A percentile compares a stretch with the other conserved stretches of the same genome.
These are phyloP conservation scores for Penicillium herquei DNA, from an alignment of 495 filamentous ascomycete species.

Conservation along the genomic window DNA sequence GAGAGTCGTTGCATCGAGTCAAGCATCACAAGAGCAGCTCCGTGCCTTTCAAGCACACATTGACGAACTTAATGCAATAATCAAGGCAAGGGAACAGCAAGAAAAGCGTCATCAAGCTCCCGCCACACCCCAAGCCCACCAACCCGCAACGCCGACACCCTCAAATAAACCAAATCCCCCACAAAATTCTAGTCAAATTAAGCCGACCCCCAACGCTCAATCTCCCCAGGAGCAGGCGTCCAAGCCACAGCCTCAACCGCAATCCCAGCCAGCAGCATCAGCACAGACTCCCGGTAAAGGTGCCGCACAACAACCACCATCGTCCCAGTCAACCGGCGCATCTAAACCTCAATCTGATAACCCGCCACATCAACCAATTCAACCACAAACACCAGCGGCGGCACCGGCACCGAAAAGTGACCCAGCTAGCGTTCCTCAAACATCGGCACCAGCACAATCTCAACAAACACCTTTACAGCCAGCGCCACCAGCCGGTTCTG, in stretches of 20 bases:
- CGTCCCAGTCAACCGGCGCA: slow-evolving; percentile 25
- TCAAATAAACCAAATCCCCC: slow-evolving; percentile 16
- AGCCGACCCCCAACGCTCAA: neutral
- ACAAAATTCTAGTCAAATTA: neutral
- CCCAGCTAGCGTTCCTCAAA: slow-evolving; percentile 10
- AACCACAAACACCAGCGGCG: slow-evolving; percentile 22
- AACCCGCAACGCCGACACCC: slow-evolving; percentile 23
- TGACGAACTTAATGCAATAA: slow-evolving; percentile 73
- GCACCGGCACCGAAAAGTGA: slow-evolving; percentile 11
- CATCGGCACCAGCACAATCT: neutral
- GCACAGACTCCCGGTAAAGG: too few species aligned
- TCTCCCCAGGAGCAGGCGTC: slow-evolving; percentile 10
- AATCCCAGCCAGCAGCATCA: slow-evolving; percentile 14
- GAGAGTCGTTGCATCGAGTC: slow-evolving; percentile 87
- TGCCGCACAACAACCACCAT: slow-evolving; percentile 9
- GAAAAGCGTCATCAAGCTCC: slow-evolving; percentile 30
- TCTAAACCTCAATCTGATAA: slow-evolving; percentile 29
- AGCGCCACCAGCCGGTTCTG: slow-evolving; percentile 19
- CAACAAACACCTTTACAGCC: slow-evolving; percentile 19
- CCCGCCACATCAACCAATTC: slow-evolving; percentile 24
- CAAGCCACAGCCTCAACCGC: slow-evolving; percentile 17
- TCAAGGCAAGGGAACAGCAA: slow-evolving; percentile 47
- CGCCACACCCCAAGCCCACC: slow-evolving; percentile 17
- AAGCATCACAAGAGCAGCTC: slow-evolving; percentile 76
- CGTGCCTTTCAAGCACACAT: slow-evolving; percentile 90